Evolutionary conservation across 352 stramenopile species (phyloP), one percentile per base, ranked within the genome.

Genomic region (Albugo laibachii): DNA sequence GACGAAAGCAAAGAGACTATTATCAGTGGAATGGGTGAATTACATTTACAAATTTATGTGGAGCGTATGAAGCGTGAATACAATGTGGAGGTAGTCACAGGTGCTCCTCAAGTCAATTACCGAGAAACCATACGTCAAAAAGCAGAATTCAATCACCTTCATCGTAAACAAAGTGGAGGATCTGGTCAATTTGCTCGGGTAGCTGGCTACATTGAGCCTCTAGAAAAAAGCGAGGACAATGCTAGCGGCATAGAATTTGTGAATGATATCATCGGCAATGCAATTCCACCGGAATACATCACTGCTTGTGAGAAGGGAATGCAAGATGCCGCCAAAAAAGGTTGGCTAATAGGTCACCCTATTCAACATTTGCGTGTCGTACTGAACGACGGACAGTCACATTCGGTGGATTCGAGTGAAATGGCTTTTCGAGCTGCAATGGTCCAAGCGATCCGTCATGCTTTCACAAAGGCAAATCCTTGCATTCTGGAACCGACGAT

Each of bases 11-110:
- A 98, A 62, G 92, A 99, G 71, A 99, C 94, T 31, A 97, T 99
- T 58, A 92, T 99, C 49, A 95, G 75, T 52, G 95, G 95, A 35
- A 99, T 99, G 95, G 95, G 95, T 51, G 95, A 99, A 66, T 75
- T 99, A 21, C 92, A 97, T 65, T 65, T 99, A 49, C 93, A 99
- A 65, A 96, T 99, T 42, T 99, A 99, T 67, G 85, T 98, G 48
- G 95, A 99, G 71, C 87, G 95, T 41, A 97, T 99, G 88, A 94
- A 87, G 66, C 87, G 93, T 48, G 94, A 99, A 71, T 99, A 99
- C 77, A 76, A 65, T 53, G 88, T 97, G 14, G 93, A 98, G 19
- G 80, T 92, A 19, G 61, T 67, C 20, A 85, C 69, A 1, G 72
- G 92, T 31, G 80, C 94, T 39, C 95, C 95, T 6, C 92, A 96